Evolutionary conservation across 2,329 filamentous ascomycete species (phyloP).

Genomic region (Cladophialophora yegresii): DNA sequence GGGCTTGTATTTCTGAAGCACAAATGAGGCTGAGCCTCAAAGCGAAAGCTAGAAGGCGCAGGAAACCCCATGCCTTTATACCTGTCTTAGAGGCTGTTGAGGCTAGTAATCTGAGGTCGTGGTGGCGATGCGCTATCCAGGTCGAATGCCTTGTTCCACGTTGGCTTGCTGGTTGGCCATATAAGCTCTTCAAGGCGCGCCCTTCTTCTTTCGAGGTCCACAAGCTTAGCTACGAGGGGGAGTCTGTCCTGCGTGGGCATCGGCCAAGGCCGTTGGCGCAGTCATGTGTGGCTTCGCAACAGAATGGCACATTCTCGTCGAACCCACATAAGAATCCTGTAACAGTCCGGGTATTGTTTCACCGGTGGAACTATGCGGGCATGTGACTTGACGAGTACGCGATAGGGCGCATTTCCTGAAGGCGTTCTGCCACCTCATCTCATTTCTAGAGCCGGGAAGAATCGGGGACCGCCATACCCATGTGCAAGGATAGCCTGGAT

Average conservation of each 20-base stretch:
- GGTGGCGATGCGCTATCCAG: too few species aligned
- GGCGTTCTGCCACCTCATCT: constrained; percentile 46
- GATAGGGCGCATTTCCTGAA: neutral
- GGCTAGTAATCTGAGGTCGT: too few species aligned
- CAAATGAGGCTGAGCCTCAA: too few species aligned
- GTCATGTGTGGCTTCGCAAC: neutral
- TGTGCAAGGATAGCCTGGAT: constrained; percentile 82
- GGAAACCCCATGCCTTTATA: too few species aligned
- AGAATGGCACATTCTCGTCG: neutral
- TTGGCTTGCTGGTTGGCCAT: neutral
- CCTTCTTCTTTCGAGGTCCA: neutral
- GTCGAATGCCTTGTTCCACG: neutral
- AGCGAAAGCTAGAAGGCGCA: too few species aligned
- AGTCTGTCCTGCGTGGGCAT: neutral
- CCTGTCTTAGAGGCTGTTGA: too few species aligned
- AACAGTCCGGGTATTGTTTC: neutral
- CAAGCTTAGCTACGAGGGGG: neutral
- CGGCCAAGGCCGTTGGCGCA: neutral
- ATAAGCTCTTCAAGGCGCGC: neutral
- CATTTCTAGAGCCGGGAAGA: constrained; percentile 70
- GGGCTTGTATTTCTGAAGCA: too few species aligned
- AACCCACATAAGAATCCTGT: neutral
- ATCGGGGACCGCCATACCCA: constrained; percentile 83
- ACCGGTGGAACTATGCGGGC: neutral
- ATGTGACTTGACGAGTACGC: neutral